Evolutionary conservation across 129 eudicot species (phyloP), one percentile per base, ranked within the genome.

Genomic region (Flaveria ramosissima): DNA sequence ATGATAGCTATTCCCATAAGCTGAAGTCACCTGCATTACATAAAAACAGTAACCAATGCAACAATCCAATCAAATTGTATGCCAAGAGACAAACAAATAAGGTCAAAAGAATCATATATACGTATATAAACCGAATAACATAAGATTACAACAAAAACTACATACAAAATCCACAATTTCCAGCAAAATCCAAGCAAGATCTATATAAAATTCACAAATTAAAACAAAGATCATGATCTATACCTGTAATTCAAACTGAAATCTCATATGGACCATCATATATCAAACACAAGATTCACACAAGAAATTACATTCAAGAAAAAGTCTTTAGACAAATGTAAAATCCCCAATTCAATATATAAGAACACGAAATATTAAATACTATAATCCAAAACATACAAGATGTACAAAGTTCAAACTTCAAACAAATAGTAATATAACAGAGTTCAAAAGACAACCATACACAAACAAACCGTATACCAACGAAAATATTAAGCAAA

Each of bases 1-100:
- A 82, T 92, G 97, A 72, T 92, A 88, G 77, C 80, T 89, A 76
- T 84, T 89, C 70, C 97, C 97, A 66, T 88, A 78, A 13, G 88
- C 51, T 3, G 96, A 80, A 16, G 93, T 87, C 74, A 92, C 97
- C 97, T 92, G 75, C 72, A 71, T 39, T 36, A 20, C 62, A 82
- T 42, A 43, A 32, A 24, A 24, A 24, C 67, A 61, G 7, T 17
- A 61, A 43, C 20, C 16, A 67, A n/a, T 9, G 17, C 42, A 51
- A 67, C 39, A 72, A 11, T 59, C 9, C 65, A 59, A 24, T 21
- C 24, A 15, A 59, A 11, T 15, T 59, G 7, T 2, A 59, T 23
- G 36, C 65, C 65, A 59, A 21, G 16, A 0, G 17, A 0, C n/a
- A 60, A 59, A 59, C 9, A 56, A 2, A 7, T 9, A 45, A 45